Evolutionary conservation across 1,139 yeast genomes (phyloP).

Genomic region (Scheffersomyces illinoinensis): DNA sequence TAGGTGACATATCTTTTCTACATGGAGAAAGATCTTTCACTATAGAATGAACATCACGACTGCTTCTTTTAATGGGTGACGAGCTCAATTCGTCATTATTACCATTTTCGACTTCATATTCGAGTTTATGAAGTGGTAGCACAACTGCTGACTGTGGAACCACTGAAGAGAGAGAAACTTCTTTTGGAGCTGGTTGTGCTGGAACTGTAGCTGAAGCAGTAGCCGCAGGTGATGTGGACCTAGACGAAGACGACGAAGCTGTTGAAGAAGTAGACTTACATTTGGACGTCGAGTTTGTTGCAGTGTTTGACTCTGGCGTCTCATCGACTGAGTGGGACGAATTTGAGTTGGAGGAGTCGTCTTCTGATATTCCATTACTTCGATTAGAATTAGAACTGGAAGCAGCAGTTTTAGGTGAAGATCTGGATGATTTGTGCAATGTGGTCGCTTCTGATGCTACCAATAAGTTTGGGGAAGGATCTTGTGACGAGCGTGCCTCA

Average conservation of each 20-base stretch:
- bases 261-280: too few species aligned
- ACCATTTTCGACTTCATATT: background rate
- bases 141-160: background rate
- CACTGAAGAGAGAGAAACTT: background rate
- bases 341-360: background rate
- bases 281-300: background rate
- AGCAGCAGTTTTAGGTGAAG: background rate
- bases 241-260: too few species aligned
- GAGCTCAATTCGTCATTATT: conserved; percentile 16
- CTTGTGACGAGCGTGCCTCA: background rate
- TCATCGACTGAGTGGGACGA: background rate
- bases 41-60: conserved; percentile 3
- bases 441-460: background rate
- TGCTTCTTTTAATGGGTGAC: conserved; percentile 21
- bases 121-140: background rate
- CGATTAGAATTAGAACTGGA: background rate
- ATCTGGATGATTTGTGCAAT: background rate
- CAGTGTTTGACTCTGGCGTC: background rate
- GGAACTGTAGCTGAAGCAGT: background rate
- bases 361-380: background rate
- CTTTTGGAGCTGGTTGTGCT: background rate
- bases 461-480: background rate
- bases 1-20: background rate
- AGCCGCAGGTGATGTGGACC: too few species aligned
- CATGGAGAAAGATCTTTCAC: conserved; percentile 1